Percentiles rank a stretch among this genome's conserved stretches.
phyloP scores from a whole-genome alignment of 192 early-diverging fungal species.

The Coemansia sp. region DNA sequence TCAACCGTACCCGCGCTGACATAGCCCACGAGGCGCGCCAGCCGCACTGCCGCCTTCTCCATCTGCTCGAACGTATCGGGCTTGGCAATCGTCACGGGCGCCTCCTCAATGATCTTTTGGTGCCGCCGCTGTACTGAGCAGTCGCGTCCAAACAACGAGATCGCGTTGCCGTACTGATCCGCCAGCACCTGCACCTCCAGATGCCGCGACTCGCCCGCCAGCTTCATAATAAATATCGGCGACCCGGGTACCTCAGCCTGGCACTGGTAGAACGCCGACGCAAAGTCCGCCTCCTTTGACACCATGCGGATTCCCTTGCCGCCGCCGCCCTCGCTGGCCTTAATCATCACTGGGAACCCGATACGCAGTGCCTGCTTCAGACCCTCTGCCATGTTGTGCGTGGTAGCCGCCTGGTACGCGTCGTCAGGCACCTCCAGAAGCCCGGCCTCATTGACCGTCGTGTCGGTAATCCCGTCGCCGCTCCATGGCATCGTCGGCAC shows the following conservation, averaged over 20 bases:
- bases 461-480: constrained; percentile 81
- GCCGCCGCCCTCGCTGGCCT: constrained; percentile 98
- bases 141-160: constrained; percentile 97
- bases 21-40: constrained; percentile 93
- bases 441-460: constrained; percentile 63
- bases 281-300: constrained; percentile 68
- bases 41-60: constrained; percentile 96
- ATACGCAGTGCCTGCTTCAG: constrained; percentile 81
- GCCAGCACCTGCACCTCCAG: constrained; percentile 96
- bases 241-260: constrained; percentile 95
- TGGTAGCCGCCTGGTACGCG: constrained; percentile 79
- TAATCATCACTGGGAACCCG: constrained; percentile 98
- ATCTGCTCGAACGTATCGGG: constrained; percentile 78
- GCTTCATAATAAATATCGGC: constrained; percentile 98
- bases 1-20: constrained; percentile 96
- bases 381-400: constrained; percentile 83
- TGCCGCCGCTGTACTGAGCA: constrained; percentile 98
- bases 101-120: constrained; percentile 99
- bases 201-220: constrained; percentile 92
- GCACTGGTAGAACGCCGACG: constrained; percentile 80
- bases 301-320: constrained; percentile 99
- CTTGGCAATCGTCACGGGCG: constrained; percentile 86
- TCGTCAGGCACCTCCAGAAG: constrained; percentile 80
- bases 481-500: constrained; percentile 97
- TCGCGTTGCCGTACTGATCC: constrained; percentile 96